Percentiles rank a stretch among this genome's conserved stretches.
Conservation (phyloP, 2,329 filamentous ascomycete genomes). For the Calonectria montana region DNA sequence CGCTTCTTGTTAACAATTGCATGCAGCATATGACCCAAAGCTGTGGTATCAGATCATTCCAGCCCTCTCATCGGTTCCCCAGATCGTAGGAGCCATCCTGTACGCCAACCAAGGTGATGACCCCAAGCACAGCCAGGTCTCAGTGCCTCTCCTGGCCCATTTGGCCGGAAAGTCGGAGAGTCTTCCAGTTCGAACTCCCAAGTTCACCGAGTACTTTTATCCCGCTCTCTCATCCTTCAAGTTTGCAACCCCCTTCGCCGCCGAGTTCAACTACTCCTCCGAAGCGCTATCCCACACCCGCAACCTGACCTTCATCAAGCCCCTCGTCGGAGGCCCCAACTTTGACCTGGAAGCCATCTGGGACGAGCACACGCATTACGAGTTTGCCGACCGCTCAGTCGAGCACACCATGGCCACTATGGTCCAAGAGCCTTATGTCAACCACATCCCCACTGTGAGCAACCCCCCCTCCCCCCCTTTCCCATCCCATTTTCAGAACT, state of each 20-base stretch:
- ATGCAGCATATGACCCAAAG: constrained; percentile 28
- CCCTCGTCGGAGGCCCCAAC: constrained; percentile 69
- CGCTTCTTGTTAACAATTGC: neutral
- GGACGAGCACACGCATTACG: constrained; percentile 80
- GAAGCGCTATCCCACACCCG: constrained; percentile 75
- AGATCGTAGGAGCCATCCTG: constrained; percentile 35
- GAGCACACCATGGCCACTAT: constrained; percentile 84
- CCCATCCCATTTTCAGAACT: rapidly evolving
- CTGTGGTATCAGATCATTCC: constrained; percentile 39
- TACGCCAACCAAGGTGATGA: constrained; percentile 30
- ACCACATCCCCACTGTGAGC: constrained; percentile 76
- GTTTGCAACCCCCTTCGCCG: constrained; percentile 62
- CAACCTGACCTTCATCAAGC: constrained; percentile 73
- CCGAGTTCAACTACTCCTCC: constrained; percentile 60
- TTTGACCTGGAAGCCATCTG: constrained; percentile 83
- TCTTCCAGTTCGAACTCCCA: neutral
- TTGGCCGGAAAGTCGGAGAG: constrained; percentile 23
- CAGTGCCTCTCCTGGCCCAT: constrained; percentile 32
- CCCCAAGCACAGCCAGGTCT: neutral
- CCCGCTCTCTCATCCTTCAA: constrained; percentile 46
- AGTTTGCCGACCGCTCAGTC: constrained; percentile 76
- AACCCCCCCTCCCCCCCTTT: neutral
- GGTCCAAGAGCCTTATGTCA: constrained; percentile 83
- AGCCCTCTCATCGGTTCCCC: constrained; percentile 33
- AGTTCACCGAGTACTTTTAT: constrained; percentile 53